Evolutionary conservation across 768 basidiomycete species (phyloP).

Genomic region (Amanita phalloides): DNA sequence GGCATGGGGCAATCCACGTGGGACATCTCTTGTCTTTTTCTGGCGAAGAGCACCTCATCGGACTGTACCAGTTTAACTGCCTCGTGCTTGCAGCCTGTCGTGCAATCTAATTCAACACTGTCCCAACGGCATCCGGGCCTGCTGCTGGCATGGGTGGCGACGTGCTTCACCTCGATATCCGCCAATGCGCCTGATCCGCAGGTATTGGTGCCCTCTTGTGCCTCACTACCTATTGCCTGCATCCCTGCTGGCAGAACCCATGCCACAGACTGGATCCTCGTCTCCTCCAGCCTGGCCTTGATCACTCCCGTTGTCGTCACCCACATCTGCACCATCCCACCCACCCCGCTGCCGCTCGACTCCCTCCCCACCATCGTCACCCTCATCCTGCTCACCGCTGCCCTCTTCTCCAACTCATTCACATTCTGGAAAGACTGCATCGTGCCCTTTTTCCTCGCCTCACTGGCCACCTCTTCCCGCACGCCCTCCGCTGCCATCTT

Average conservation of each 20-base stretch:
- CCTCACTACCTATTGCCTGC: slow-evolving; percentile 14
- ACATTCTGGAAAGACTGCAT: slow-evolving; percentile 95
- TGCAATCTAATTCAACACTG: slow-evolving; percentile 76
- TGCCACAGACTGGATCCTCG: slow-evolving; percentile 33
- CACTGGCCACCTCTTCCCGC: slow-evolving; percentile 34
- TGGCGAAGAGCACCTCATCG: too few species aligned
- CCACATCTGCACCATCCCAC: slow-evolving; percentile 28
- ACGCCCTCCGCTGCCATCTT: slow-evolving; percentile 52
- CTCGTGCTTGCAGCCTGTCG: slow-evolving; percentile 64
- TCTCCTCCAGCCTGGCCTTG: slow-evolving; percentile 27
- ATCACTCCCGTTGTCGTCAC: slow-evolving; percentile 27
- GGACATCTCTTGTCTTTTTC: too few species aligned
- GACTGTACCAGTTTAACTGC: slow-evolving; percentile 43
- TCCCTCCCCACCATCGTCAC: slow-evolving; percentile 27
- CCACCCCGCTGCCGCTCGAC: slow-evolving; percentile 13
- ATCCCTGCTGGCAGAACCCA: slow-evolving; percentile 17
- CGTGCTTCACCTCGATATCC: slow-evolving; percentile 28
- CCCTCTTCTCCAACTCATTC: slow-evolving; percentile 91
- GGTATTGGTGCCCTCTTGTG: slow-evolving; percentile 28
- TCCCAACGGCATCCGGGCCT: slow-evolving; percentile 69
- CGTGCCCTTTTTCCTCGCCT: slow-evolving; percentile 62
- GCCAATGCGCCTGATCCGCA: slow-evolving; percentile 21
- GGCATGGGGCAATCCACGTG: slow-evolving; percentile 47
- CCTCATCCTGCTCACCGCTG: slow-evolving; percentile 55
- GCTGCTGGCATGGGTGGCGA: slow-evolving; percentile 43